These are phyloP conservation scores for Hypoxylon cercidicola DNA, from an alignment of 495 filamentous ascomycete species.

Conservation along the genomic window DNA sequence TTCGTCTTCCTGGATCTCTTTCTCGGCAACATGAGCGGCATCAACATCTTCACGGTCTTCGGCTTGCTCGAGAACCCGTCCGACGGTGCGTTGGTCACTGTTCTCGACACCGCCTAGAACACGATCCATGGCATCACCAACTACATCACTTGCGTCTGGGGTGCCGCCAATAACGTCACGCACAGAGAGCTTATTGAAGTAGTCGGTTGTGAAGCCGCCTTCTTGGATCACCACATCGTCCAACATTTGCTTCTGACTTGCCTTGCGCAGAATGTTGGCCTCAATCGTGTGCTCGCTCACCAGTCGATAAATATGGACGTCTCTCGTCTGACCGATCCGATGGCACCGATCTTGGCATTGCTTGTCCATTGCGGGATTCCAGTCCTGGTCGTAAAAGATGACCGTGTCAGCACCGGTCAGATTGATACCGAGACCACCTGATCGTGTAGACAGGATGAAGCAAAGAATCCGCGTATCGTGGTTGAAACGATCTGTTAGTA, in stretches of 20 bases:
- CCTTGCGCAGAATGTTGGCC: constrained; percentile 96
- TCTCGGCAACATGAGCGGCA: constrained; percentile 87
- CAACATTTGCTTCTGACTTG: constrained; percentile 95
- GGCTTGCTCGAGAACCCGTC: constrained; percentile 80
- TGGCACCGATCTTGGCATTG: constrained; percentile 98
- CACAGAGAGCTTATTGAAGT: constrained; percentile 84
- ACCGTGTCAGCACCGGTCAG: constrained; percentile 97
- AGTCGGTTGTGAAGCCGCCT: constrained; percentile 97
- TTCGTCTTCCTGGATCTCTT: constrained; percentile 88
- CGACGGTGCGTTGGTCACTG: constrained; percentile 56
- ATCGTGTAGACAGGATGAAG: constrained; percentile 95
- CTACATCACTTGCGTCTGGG: constrained; percentile 60
- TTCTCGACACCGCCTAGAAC: constrained; percentile 72
- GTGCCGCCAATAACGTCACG: constrained; percentile 70
- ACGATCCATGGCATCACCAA: constrained; percentile 82
- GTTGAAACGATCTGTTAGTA: constrained; percentile 97
- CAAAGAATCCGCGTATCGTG: constrained; percentile 89
- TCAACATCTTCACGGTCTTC: constrained; percentile 93
- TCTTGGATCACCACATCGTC: constrained; percentile 99
- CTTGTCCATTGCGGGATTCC: constrained; percentile 99
- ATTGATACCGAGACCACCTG: constrained; percentile 95
- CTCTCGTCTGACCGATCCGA: constrained; percentile 96
- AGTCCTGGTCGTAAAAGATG: constrained; percentile 99
- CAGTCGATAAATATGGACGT: constrained; percentile 98
- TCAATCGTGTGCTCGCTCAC: constrained; percentile 98